A percentile compares a stretch with the other conserved stretches of the same genome.
Evolutionary conservation across 306 rosid genomes (phyloP).

Genomic region (Vigna mungo): DNA sequence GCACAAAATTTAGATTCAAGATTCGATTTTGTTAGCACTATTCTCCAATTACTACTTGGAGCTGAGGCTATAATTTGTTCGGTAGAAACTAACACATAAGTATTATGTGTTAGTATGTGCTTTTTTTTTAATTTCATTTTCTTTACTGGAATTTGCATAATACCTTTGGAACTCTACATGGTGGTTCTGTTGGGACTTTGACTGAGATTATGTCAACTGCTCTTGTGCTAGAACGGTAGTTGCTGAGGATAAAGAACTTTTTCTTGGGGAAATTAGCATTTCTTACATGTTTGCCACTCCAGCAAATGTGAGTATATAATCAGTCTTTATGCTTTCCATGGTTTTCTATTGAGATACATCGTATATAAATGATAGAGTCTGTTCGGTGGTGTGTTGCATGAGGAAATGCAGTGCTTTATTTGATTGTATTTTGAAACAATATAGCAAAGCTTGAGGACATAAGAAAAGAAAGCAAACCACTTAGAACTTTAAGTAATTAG

Average conservation of each 20-base stretch:
- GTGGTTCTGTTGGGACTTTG: conserved; percentile 53
- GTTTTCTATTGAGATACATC: neutral
- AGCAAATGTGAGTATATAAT: conserved; percentile 46
- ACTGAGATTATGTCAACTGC: conserved; percentile 48
- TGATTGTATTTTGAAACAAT: conserved; percentile 27
- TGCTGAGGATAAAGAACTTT: conserved; percentile 49
- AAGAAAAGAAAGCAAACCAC: conserved; percentile 1
- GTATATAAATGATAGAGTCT: too few species aligned
- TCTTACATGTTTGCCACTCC: conserved; percentile 58
- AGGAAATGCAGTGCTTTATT: conserved; percentile 8
- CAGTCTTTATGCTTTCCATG: conserved; percentile 22
- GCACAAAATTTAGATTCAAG: too few species aligned
- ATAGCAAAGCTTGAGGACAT: neutral
- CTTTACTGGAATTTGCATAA: conserved; percentile 50
- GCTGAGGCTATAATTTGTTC: neutral
- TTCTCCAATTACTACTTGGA: neutral
- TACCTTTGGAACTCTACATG: conserved; percentile 51
- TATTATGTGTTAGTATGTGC: neutral
- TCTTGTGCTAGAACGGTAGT: conserved; percentile 64
- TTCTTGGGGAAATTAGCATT: conserved; percentile 55
- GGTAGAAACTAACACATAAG: neutral
- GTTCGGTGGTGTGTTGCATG: neutral
- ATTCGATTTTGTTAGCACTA: too few species aligned
- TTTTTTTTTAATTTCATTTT: conserved; percentile 6
- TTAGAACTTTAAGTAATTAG: conserved; percentile 14